Percentiles rank a stretch among this genome's conserved stretches.
These are phyloP conservation scores for Kluyveromyces lactis DNA, from an alignment of 805 yeast genomes.

Conservation along the genomic window DNA sequence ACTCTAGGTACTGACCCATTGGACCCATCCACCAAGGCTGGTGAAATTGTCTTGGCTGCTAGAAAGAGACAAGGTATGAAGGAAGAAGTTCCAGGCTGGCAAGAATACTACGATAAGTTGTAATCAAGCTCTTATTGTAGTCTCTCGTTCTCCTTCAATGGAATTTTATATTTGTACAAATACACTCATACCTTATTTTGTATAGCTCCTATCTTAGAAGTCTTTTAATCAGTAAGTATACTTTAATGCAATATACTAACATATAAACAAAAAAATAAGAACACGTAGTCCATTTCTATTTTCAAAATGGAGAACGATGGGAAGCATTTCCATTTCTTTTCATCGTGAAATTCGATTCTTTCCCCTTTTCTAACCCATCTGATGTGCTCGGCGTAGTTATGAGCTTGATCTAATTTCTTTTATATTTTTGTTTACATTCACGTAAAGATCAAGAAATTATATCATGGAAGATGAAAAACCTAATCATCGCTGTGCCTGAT, in stretches of 20 bases:
- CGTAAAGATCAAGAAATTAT: not conserved
- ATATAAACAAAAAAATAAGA: not conserved
- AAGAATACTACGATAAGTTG: slow-evolving; percentile 94
- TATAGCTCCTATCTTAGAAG: slow-evolving; percentile 4
- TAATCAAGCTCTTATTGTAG: slow-evolving; percentile 29
- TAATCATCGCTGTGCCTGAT: too few species aligned
- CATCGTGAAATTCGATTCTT: too few species aligned
- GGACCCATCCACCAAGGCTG: slow-evolving; percentile 72
- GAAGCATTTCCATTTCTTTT: too few species aligned
- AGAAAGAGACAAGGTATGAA: slow-evolving; percentile 97
- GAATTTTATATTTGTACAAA: slow-evolving; percentile 2
- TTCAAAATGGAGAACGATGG: too few species aligned
- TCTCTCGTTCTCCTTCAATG: slow-evolving; percentile 7
- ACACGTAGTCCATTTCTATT: too few species aligned
- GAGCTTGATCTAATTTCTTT: too few species aligned
- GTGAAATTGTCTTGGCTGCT: slow-evolving; percentile 53
- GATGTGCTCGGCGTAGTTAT: too few species aligned
- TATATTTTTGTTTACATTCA: too few species aligned
- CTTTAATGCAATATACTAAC: slow-evolving; percentile 5
- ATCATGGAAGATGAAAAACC: not conserved
- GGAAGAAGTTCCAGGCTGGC: slow-evolving; percentile 97
- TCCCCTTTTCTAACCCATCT: too few species aligned
- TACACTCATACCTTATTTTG: slow-evolving; percentile 7
- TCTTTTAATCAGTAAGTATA: slow-evolving; percentile 3
- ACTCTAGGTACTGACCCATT: slow-evolving; percentile 85